Evolutionary conservation across 257 asterid species (phyloP), one percentile per base, ranked within the genome.

Genomic region (Echites panduratus): DNA sequence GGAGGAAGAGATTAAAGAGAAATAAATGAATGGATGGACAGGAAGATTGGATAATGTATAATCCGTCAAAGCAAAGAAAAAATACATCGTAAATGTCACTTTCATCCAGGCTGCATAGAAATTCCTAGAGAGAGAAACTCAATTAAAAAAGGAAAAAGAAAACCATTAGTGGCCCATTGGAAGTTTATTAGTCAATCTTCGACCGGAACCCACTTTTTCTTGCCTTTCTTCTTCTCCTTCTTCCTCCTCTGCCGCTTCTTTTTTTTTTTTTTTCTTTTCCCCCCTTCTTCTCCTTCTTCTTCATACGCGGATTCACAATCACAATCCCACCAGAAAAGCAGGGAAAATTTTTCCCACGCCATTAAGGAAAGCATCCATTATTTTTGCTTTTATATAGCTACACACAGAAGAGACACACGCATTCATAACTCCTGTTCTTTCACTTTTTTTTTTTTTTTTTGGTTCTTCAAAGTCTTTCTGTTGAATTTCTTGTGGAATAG

Each of bases 281-380:
- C n/a, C n/a, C n/a, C n/a, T n/a, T 73, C 69, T 41, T 53, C 48
- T 61, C 58, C 40, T 47, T 16, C 73, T 56, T 76, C 75, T 40
- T 71, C 13, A 49, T 59, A 89, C 96, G 89, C 98, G 94, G 85
- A 77, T 89, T 89, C 81, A 59, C 81, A 62, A 67, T 45, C 70
- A 47, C 45, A 32, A 27, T 22, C 27, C 29, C 73, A 74, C 29
- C 14, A 48, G 19, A 12, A 29, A 8, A 45, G 4, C 9, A 8
- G 32, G 14, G 1, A 45, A 67, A 10, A 4, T 22, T 0, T 53
- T 17, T 1, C 2, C 22, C 52, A 38, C 52, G 40, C 24, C 52
- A 44, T 22, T 6, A 20, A 24, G 44, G 40, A 52, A 56, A 45
- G 26, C 10, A 32, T 48, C 53, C n/a, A 19, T 74, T 68, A 7